These are phyloP conservation scores for Talaromyces trachyspermus DNA, from an alignment of 495 filamentous ascomycete genomes.

Conservation along the genomic window DNA sequence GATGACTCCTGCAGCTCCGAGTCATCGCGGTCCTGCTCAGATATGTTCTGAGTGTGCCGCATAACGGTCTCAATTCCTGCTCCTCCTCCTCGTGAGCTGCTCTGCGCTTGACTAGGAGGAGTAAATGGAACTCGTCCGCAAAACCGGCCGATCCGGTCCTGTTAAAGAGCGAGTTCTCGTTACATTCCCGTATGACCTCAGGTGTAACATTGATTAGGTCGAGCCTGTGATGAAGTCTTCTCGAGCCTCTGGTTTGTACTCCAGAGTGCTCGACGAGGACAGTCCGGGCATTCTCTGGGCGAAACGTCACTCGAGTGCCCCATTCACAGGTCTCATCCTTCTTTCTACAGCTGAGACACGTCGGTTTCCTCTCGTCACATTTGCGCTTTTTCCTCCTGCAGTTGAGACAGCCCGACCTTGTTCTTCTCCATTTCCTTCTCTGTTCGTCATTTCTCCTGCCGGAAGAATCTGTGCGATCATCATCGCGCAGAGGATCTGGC, in stretches of 20 bases:
- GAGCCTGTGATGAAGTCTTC: conserved; percentile 19
- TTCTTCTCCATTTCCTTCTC: conserved; percentile 20
- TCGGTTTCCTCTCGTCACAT: conserved; percentile 27
- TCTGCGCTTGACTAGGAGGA: background rate
- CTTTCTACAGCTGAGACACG: conserved; percentile 24
- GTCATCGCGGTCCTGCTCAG: too few species aligned
- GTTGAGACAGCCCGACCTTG: conserved; percentile 27
- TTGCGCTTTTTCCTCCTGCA: conserved; percentile 27
- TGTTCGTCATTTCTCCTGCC: background rate
- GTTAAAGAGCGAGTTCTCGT: background rate
- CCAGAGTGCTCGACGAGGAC: conserved; percentile 22
- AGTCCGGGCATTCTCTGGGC: conserved; percentile 26
- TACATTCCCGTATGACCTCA: conserved; percentile 4
- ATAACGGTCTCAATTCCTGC: too few species aligned
- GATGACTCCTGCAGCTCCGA: too few species aligned
- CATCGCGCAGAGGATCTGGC: too few species aligned
- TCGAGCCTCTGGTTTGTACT: conserved; percentile 22
- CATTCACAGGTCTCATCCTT: conserved; percentile 26
- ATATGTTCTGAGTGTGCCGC: too few species aligned
- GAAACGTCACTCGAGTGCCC: conserved; percentile 28
- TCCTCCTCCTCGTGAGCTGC: too few species aligned
- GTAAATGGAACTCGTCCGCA: too few species aligned
- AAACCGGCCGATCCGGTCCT: background rate
- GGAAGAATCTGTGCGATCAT: too few species aligned
- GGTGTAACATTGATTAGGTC: conserved; percentile 16